Evolutionary conservation across 208 protist species (phyloP), one percentile per base, ranked within the genome.

Genomic region (Lotmaria passim): DNA sequence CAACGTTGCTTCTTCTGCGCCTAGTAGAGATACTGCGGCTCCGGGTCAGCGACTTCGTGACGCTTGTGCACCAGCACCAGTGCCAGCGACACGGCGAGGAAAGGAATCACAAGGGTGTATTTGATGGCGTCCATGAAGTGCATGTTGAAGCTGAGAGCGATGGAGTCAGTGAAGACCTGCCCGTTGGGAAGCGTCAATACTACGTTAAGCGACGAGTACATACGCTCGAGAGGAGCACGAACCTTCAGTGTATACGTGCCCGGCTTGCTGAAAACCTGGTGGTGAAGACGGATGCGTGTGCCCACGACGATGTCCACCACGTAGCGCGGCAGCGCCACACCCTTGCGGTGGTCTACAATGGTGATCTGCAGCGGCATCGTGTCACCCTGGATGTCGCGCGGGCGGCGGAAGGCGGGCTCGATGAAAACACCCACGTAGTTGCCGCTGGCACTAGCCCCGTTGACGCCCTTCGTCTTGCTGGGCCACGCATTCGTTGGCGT

Each of bases 71-170:
- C 83, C 51, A 90, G 75, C 63, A 86, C 85, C 24, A 94, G 70
- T 6, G 85, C 86, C 23, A 78, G 58, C 23, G 66, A 82, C 14
- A 83, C 79, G 0, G 81, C 19, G 21, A 93, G 24, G 74, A 94
- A 93, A 2, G 91, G 91, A n/a, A 93, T 44, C 12, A 96, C 14
- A 48, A 96, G 79, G 1, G 82, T 78, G 62, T 84, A 87, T 65
- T 96, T 96, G 34, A 94, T 78, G 28, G 85, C 83, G 34, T 89
- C 79, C 51, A 95, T 72, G 44, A 93, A 96, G 50, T 94, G 73
- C 78, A 92, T 87, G 65, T 96, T 94, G 65, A 96, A 94, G 64
- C 85, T 89, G 48, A 94, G 62, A 11, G 91, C 31, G 43, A 91
- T 67, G 47, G 55, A 82, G 61, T 96, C 91, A 2, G 81, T 86